Evolutionary conservation across 2,329 filamentous ascomycete genomes (phyloP).

Genomic region (Colletotrichum brevisporum): DNA sequence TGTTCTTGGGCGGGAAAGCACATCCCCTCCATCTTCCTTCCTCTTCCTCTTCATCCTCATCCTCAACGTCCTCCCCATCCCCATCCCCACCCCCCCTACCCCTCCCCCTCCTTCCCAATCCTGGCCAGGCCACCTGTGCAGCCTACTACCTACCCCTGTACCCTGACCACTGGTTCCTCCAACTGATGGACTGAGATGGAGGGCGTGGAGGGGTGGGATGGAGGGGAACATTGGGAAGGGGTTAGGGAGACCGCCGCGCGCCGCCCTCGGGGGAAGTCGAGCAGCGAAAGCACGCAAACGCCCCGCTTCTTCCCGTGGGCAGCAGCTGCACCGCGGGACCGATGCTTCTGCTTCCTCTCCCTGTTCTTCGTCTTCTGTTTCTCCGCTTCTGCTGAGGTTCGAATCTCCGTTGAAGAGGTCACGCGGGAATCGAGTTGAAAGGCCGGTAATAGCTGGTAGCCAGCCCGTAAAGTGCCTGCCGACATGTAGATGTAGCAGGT

Average conservation of each 20-base stretch:
- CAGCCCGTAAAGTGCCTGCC: no score
- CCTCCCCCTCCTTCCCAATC: constrained; percentile 9
- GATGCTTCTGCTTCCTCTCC: background rate
- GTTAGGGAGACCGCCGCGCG: constrained; percentile 22
- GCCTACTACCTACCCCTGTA: constrained; percentile 21
- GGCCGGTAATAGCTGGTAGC: no score
- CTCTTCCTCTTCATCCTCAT: no score
- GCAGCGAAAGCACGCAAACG: constrained; percentile 25
- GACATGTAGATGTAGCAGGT: no score
- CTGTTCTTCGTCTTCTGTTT: background rate
- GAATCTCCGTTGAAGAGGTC: no score
- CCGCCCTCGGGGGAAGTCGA: constrained; percentile 26
- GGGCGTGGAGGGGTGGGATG: constrained; percentile 36
- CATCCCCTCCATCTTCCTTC: no score
- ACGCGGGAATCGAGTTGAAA: no score
- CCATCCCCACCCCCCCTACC: constrained; percentile 10
- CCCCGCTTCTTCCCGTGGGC: constrained; percentile 26
- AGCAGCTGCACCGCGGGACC: constrained; percentile 14
- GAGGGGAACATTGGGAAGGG: constrained; percentile 12
- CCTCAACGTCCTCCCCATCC: background rate
- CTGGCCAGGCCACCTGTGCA: constrained; percentile 21
- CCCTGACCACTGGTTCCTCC: constrained; percentile 25
- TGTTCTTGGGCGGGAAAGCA: no score
- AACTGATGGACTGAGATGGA: constrained; percentile 31
- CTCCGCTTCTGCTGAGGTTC: background rate